These are phyloP conservation scores for Chrysoporthe austroafricana DNA, from an alignment of 2,329 filamentous ascomycete species.

Conservation along the genomic window DNA sequence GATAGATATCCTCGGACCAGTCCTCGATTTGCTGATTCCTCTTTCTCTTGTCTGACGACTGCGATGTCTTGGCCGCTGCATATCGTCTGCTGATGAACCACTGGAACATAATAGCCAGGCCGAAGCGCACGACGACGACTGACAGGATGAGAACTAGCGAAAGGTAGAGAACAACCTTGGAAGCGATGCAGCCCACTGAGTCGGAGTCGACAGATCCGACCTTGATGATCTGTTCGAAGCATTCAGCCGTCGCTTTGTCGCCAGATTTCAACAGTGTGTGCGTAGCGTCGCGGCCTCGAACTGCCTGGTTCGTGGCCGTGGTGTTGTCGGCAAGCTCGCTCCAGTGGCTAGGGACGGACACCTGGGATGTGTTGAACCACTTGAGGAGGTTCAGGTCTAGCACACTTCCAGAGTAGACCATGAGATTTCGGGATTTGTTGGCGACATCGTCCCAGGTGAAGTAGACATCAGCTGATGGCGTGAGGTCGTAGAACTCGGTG, in stretches of 20 bases:
- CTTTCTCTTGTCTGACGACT: constrained; percentile 79
- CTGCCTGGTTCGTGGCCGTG: constrained; percentile 59
- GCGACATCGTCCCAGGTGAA: constrained; percentile 94
- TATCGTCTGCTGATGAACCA: constrained; percentile 94
- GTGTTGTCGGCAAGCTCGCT: constrained; percentile 75
- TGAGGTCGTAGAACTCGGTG: constrained; percentile 74
- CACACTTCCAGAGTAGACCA: constrained; percentile 93
- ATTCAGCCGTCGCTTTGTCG: constrained; percentile 84
- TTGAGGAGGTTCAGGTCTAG: constrained; percentile 85
- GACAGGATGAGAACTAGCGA: constrained; percentile 90
- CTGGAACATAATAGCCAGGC: constrained; percentile 89
- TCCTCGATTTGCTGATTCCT: constrained; percentile 94
- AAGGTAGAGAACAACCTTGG: constrained; percentile 93
- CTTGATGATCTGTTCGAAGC: constrained; percentile 91
- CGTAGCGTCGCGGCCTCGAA: constrained; percentile 87
- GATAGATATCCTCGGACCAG: constrained; percentile 97
- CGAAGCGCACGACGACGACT: constrained; percentile 83
- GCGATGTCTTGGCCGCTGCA: constrained; percentile 82
- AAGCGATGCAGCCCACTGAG: constrained; percentile 95
- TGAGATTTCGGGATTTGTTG: constrained; percentile 85
- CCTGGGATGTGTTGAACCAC: constrained; percentile 87
- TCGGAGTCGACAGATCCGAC: constrained; percentile 96
- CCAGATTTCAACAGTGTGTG: constrained; percentile 77
- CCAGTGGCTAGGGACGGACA: constrained; percentile 76
- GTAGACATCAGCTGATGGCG: constrained; percentile 81